A percentile compares a stretch with the other conserved stretches of the same genome.
phyloP scores from a whole-genome alignment of 2,329 filamentous ascomycete genomes.

The Talaromyces sp. region DNA sequence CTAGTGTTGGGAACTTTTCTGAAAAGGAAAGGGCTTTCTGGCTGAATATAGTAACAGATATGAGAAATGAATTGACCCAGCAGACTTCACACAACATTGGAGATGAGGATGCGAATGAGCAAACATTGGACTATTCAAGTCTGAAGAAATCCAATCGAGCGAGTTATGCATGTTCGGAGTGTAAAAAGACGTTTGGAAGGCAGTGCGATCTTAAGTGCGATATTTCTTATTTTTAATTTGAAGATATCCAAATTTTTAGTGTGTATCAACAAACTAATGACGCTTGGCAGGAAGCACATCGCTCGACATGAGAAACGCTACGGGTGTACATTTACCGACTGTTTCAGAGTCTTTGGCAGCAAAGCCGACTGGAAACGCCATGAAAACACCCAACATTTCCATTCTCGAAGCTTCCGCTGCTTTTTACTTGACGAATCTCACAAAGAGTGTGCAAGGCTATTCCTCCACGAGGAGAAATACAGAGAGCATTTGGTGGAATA shows the following conservation, averaged over 20 bases:
- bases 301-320: slow-evolving; percentile 80
- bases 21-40: not conserved
- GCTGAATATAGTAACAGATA: not conserved
- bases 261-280: not conserved
- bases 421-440: slow-evolving; percentile 34
- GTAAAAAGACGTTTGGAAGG: not conserved
- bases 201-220: slow-evolving; percentile 28
- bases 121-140: not conserved
- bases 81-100: not conserved
- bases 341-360: slow-evolving; percentile 74
- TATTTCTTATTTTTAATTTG: not conserved
- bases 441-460: slow-evolving; percentile 54
- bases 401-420: slow-evolving; percentile 70
- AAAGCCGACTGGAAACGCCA: slow-evolving; percentile 95
- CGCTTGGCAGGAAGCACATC: slow-evolving; percentile 65
- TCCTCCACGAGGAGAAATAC: slow-evolving; percentile 57
- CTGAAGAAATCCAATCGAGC: not conserved
- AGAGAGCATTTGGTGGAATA: slow-evolving; percentile 53
- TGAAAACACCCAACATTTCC: slow-evolving; percentile 73
- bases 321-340: slow-evolving; percentile 69
- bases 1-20: not conserved
- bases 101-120: not conserved
- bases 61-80: not conserved
- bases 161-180: not conserved
- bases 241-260: not conserved